Conservation (phyloP, 306 rosid genomes). For the Ziziphus jujuba region DNA sequence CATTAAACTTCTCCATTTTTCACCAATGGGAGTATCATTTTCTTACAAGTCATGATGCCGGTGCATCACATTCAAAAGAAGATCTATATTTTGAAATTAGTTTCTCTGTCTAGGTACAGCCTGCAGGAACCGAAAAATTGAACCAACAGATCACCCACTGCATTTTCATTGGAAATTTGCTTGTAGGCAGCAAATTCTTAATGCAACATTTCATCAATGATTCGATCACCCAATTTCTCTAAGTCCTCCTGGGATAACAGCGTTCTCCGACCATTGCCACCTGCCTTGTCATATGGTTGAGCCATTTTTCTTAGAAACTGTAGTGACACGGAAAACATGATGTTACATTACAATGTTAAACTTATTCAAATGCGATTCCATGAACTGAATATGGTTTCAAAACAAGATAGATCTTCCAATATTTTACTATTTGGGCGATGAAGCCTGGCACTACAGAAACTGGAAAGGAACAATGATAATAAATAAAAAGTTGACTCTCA, state of each 20-base stretch:
- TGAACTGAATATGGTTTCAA: no score
- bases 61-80: no score
- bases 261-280: constrained; percentile 69
- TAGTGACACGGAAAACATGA: constrained; percentile 22
- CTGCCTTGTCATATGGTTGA: constrained; percentile 87
- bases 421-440: no score
- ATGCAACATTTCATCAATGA: constrained; percentile 47
- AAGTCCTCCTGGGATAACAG: constrained; percentile 76
- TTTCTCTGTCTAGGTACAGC: no score
- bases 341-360: neutral
- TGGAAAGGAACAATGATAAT: no score
- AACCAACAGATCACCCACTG: neutral
- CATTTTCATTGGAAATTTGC: neutral
- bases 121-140: neutral
- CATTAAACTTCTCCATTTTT: no score
- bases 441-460: no score
- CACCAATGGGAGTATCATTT: no score
- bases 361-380: neutral
- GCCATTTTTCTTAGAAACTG: constrained; percentile 98
- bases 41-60: no score
- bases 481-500: no score
- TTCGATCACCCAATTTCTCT: constrained; percentile 63
- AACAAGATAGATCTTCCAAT: no score
- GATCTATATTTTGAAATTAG: no score
- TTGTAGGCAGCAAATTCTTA: constrained; percentile 22